Evolutionary conservation across 306 rosid species (phyloP).

Genomic region (Vigna radiata): DNA sequence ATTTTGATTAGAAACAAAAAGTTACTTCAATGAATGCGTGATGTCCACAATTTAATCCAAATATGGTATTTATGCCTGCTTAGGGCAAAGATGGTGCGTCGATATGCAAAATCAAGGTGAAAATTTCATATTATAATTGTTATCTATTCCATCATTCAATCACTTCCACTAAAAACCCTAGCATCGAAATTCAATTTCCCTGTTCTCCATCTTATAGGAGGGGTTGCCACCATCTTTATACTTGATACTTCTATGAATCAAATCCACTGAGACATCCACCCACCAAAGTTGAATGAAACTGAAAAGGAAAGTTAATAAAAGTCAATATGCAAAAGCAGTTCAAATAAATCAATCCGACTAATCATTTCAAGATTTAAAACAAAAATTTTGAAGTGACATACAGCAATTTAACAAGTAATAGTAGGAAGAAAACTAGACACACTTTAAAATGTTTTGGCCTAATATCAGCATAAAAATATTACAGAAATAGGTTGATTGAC

Average conservation of each 20-base stretch:
- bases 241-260: neutral
- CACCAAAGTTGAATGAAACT: slow-evolving; percentile 31
- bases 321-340: neutral
- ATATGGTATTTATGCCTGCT: no score
- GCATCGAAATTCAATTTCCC: slow-evolving; percentile 3
- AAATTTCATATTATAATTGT: neutral
- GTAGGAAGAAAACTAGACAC: slow-evolving; percentile 4
- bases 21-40: no score
- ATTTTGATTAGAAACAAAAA: no score
- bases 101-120: neutral
- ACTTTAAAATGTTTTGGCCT: neutral
- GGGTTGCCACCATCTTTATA: neutral
- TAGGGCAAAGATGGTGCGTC: neutral
- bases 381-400: neutral
- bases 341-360: neutral
- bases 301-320: neutral
- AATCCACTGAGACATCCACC: slow-evolving; percentile 6
- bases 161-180: slow-evolving; percentile 21
- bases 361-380: neutral
- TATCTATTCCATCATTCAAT: neutral
- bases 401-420: slow-evolving; percentile 18
- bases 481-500: slow-evolving; percentile 1
- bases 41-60: no score
- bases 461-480: neutral
- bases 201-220: neutral